Conservation (phyloP, 345 rosid genomes). For the Mercurialis annua region DNA sequence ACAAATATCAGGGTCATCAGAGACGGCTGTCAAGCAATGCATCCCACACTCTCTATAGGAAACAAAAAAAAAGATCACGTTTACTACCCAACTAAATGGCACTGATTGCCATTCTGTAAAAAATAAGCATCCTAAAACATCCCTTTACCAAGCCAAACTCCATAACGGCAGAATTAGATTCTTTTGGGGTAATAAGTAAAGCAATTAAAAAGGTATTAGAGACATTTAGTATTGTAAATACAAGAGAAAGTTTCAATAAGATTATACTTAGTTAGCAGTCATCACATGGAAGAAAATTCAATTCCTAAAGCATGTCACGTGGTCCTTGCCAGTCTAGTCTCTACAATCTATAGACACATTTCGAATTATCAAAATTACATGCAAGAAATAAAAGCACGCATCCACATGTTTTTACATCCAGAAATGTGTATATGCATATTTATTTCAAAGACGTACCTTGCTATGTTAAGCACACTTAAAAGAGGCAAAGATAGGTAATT, state of each 20-base stretch:
- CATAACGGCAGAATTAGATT: neutral
- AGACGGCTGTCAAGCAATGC: constrained; percentile 51
- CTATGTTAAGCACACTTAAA: constrained; percentile 80
- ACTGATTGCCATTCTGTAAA: neutral
- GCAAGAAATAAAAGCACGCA: neutral
- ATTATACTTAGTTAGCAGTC: neutral
- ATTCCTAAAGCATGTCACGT: neutral
- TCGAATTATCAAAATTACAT: neutral
- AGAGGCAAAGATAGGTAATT: constrained; percentile 86
- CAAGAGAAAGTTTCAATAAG: neutral
- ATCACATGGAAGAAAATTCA: neutral
- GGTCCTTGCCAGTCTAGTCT: neutral
- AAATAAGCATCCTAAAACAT: neutral
- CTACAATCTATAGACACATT: neutral
- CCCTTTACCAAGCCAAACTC: neutral
- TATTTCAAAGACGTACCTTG: constrained; percentile 53
- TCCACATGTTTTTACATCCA: neutral
- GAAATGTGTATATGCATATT: neutral
- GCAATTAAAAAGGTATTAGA: neutral
- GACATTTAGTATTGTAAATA: neutral
- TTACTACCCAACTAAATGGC: neutral
- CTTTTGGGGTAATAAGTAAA: neutral
- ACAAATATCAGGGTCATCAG: constrained; percentile 80
- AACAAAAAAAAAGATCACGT: neutral
- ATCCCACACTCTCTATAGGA: constrained; percentile 70